A percentile compares a stretch with the other conserved stretches of the same genome.
These are phyloP conservation scores for Fraxinus angustifolia DNA, from an alignment of 305 asterid species.

Conservation along the genomic window DNA sequence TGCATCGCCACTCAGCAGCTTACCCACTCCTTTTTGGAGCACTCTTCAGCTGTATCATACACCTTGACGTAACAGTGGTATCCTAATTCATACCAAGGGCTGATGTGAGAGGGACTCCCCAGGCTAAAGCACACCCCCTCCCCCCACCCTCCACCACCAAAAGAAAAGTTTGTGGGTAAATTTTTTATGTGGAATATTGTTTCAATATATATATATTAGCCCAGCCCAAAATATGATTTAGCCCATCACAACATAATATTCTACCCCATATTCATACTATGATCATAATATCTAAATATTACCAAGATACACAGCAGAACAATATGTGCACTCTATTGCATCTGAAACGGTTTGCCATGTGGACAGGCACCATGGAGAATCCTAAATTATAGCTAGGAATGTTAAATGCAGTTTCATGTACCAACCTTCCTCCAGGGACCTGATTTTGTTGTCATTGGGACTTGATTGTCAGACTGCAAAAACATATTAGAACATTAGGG, in stretches of 20 bases:
- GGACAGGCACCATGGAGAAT: not conserved
- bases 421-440: conserved; percentile 99
- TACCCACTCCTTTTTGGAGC: not conserved
- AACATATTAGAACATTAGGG: conserved; percentile 19
- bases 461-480: conserved; percentile 66
- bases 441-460: conserved; percentile 59
- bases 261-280: not conserved
- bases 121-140: not conserved
- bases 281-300: not conserved
- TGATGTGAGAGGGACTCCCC: not conserved
- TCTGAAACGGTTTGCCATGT: not conserved
- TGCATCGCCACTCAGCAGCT: not conserved
- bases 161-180: not conserved
- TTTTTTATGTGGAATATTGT: not conserved
- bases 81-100: not conserved
- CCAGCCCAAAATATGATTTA: not conserved
- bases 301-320: not conserved
- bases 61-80: not conserved
- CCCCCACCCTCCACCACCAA: not conserved
- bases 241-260: not conserved
- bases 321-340: not conserved
- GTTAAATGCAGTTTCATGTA: conserved; percentile 21
- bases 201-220: not conserved
- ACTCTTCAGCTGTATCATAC: not conserved
- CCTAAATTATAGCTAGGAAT: not conserved